Evolutionary conservation across 1,284 basidiomycete species (phyloP).

Genomic region (Ceratobasidium theobromae): DNA sequence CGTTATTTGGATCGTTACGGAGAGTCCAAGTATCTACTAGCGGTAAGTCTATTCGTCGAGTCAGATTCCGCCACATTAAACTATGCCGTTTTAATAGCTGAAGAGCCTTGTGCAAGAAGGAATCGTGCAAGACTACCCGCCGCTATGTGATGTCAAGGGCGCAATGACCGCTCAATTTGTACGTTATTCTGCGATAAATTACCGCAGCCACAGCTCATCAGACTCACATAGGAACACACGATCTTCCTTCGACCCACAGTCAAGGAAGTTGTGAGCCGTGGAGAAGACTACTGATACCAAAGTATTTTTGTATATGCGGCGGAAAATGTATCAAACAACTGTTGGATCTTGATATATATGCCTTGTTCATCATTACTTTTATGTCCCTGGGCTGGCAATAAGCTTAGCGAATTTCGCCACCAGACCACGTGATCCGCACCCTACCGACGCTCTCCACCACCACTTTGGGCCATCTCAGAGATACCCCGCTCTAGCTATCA

Average conservation of each 20-base stretch:
- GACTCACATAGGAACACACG: conserved; percentile 88
- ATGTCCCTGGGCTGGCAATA: background rate
- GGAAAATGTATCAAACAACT: background rate
- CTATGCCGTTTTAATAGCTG: conserved; percentile 53
- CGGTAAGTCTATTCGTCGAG: conserved; percentile 59
- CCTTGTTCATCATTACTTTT: background rate
- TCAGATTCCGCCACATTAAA: too few relatives aligned
- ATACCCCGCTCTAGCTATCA: conserved; percentile 39
- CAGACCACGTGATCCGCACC: too few relatives aligned
- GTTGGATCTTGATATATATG: background rate
- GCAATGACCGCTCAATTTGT: conserved; percentile 95
- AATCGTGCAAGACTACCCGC: conserved; percentile 94
- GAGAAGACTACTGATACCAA: conserved; percentile 76
- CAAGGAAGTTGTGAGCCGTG: conserved; percentile 94
- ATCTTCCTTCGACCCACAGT: conserved; percentile 87
- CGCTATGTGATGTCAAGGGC: conserved; percentile 77
- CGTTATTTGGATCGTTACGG: conserved; percentile 91
- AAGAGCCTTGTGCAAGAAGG: conserved; percentile 88
- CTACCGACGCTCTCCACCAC: background rate
- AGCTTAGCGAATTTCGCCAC: too few relatives aligned
- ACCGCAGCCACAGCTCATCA: too few relatives aligned
- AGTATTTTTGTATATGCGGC: conserved; percentile 17
- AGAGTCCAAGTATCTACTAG: conserved; percentile 94
- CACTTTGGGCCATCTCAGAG: too few relatives aligned
- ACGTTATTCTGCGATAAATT: conserved; percentile 42